These are phyloP conservation scores for Paratinospora sagittata DNA, from an alignment of 164 flowering plant genomes.

Conservation along the genomic window DNA sequence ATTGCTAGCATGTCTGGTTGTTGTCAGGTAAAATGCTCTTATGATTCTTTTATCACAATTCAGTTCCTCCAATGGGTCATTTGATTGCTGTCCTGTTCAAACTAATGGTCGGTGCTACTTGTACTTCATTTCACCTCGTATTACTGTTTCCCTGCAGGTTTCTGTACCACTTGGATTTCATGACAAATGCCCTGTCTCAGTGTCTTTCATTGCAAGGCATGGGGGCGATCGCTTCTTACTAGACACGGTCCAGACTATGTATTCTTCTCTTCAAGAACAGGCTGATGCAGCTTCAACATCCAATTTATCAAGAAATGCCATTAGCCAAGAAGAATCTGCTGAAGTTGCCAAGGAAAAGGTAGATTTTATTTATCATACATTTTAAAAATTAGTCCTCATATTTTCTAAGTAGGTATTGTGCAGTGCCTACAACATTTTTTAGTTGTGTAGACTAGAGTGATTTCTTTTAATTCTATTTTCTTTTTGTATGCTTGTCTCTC, in stretches of 20 bases:
- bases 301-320: conserved; percentile 33
- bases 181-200: conserved; percentile 78
- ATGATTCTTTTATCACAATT: conserved; percentile 2
- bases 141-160: conserved; percentile 40
- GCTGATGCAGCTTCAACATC: conserved; percentile 42
- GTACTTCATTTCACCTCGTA: not conserved
- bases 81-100: not conserved
- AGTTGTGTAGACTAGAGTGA: too few relatives aligned
- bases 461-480: too few relatives aligned
- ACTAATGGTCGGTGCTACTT: not conserved
- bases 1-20: conserved; percentile 91
- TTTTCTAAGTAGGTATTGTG: not conserved
- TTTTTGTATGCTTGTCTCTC: too few relatives aligned
- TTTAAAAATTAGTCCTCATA: not conserved
- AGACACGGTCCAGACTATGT: conserved; percentile 63
- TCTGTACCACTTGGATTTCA: conserved; percentile 74
- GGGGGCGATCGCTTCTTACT: conserved; percentile 90
- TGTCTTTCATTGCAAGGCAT: conserved; percentile 77
- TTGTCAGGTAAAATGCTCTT: conserved; percentile 59
- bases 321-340: conserved; percentile 61
- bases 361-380: not conserved
- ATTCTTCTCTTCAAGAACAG: conserved; percentile 62
- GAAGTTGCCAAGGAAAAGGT: conserved; percentile 90
- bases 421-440: too few relatives aligned
- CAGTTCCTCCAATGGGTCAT: not conserved